These are phyloP conservation scores for Calendula officinalis DNA, from an alignment of 129 eudicot genomes.

Conservation along the genomic window DNA sequence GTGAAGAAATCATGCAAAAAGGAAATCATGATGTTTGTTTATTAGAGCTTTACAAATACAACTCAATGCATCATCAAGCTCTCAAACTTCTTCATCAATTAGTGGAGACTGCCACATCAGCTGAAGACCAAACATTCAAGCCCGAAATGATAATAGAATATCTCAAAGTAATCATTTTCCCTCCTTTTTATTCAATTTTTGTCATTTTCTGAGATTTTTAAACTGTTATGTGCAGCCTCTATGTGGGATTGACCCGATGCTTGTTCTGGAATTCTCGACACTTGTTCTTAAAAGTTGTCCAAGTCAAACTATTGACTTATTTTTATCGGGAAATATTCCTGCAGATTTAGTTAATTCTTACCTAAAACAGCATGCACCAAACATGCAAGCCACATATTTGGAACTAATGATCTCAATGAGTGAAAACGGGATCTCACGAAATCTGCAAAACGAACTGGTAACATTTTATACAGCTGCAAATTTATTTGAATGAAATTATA, in stretches of 20 bases:
- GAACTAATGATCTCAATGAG: conserved; percentile 88
- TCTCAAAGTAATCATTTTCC: conserved; percentile 52
- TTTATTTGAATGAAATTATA: conserved; percentile 1
- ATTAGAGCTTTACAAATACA: conserved; percentile 83
- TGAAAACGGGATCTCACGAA: conserved; percentile 77
- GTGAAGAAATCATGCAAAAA: conserved; percentile 83
- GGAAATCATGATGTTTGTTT: conserved; percentile 60
- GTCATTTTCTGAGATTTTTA: neutral
- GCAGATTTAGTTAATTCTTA: conserved; percentile 93
- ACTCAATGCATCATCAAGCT: conserved; percentile 88
- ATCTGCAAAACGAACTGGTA: conserved; percentile 98
- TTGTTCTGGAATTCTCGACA: conserved; percentile 91
- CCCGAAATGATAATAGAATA: conserved; percentile 89
- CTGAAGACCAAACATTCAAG: conserved; percentile 61
- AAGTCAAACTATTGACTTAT: conserved; percentile 83
- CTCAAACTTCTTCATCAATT: conserved; percentile 78
- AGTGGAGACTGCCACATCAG: conserved; percentile 71
- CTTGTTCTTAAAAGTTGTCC: conserved; percentile 91
- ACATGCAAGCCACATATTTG: conserved; percentile 84
- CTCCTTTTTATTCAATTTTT: neutral
- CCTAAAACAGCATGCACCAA: conserved; percentile 91
- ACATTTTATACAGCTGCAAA: conserved; percentile 4
- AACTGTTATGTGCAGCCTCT: conserved; percentile 73
- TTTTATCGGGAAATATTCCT: conserved; percentile 84
- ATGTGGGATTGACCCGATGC: conserved; percentile 90